Evolutionary conservation across 805 yeast genomes (phyloP).

Genomic region (Metschnikowia picachoensis): DNA sequence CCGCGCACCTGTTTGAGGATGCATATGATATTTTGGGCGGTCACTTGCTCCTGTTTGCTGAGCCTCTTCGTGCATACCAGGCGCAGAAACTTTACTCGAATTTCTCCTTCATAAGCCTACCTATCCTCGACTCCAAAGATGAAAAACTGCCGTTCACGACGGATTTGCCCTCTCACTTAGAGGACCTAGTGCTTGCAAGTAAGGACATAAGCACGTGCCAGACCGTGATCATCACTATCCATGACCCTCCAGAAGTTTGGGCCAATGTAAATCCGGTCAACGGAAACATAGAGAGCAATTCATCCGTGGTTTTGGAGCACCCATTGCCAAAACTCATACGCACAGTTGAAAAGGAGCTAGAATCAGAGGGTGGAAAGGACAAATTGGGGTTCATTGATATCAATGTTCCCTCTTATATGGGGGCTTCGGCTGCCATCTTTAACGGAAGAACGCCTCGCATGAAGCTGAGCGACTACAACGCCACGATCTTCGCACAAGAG

Average conservation of each 20-base stretch:
- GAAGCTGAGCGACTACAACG: constrained; percentile 42
- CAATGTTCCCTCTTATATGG: constrained; percentile 57
- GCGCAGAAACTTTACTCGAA: constrained; percentile 50
- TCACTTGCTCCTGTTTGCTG: constrained; percentile 53
- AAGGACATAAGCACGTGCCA: constrained; percentile 61
- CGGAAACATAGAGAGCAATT: constrained; percentile 70
- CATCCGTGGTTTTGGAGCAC: constrained; percentile 73
- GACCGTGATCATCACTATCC: constrained; percentile 69
- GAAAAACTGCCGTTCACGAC: constrained; percentile 25
- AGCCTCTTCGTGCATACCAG: constrained; percentile 74
- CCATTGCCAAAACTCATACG: constrained; percentile 59
- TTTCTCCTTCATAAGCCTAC: constrained; percentile 62
- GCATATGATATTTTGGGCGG: constrained; percentile 35
- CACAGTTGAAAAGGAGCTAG: constrained; percentile 41
- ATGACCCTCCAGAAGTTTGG: constrained; percentile 93
- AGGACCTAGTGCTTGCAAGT: constrained; percentile 67
- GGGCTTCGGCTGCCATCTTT: constrained; percentile 2
- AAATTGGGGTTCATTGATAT: constrained; percentile 78
- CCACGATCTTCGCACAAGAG: constrained; percentile 71
- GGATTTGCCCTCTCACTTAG: constrained; percentile 48
- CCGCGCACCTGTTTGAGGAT: constrained; percentile 38
- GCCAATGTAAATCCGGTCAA: constrained; percentile 75
- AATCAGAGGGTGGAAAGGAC: constrained; percentile 17
- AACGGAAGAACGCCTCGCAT: background rate
- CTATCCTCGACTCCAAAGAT: constrained; percentile 43